phyloP scores from a whole-genome alignment of 225 moss, liverwort and hornwort genomes.

The Asterella californica region DNA sequence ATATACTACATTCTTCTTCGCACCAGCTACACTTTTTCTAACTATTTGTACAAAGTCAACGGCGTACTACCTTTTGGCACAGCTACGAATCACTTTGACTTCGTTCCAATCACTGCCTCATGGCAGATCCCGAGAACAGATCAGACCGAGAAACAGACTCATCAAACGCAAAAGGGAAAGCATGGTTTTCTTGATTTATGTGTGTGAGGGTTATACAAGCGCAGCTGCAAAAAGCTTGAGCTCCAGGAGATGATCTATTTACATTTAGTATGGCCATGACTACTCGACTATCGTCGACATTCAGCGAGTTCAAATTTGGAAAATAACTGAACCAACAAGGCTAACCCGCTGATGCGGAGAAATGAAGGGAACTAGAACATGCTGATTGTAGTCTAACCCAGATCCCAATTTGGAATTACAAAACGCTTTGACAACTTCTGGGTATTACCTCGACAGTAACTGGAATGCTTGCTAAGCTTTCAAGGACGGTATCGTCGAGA shows the following conservation, averaged over 20 bases:
- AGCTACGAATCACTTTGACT: background rate
- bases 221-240: background rate
- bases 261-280: background rate
- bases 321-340: background rate
- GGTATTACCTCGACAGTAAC: background rate
- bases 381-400: background rate
- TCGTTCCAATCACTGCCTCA: too few species aligned
- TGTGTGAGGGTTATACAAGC: background rate
- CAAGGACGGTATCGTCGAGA: conserved; percentile 9
- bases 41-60: too few species aligned
- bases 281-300: too few species aligned
- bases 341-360: too few species aligned
- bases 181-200: background rate
- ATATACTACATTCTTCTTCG: too few species aligned
- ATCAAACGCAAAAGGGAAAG: too few species aligned
- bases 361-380: background rate
- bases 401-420: background rate
- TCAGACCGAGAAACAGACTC: too few species aligned
- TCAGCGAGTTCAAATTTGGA: too few species aligned
- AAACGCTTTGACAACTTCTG: background rate
- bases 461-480: background rate
- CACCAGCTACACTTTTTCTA: too few species aligned
- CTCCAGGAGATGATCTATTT: background rate
- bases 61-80: too few species aligned
- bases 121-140: too few species aligned